These are phyloP conservation scores for Cordyceps cateniannulata DNA, from an alignment of 2,329 filamentous ascomycete species.

Conservation along the genomic window DNA sequence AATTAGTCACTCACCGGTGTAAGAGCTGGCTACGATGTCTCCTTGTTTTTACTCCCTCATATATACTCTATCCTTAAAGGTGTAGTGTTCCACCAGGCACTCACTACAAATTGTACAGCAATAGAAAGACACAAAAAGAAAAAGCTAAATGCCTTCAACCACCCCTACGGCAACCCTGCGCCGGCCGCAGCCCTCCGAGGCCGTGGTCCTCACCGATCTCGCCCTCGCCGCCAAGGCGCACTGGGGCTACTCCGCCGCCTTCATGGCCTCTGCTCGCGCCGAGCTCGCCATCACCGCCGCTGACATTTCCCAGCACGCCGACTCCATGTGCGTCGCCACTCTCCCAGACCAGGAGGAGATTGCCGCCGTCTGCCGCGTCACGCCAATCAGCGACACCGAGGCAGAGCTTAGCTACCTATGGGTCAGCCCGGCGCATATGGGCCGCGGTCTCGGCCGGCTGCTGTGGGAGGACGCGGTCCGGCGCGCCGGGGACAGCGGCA, in stretches of 20 bases:
- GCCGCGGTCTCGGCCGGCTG: not conserved
- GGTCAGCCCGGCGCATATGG: not conserved
- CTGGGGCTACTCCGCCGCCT: constrained; percentile 2
- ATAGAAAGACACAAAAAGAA: not conserved
- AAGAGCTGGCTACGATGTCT: no score
- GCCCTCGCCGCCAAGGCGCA: constrained; percentile 5
- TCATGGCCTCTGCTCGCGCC: not conserved
- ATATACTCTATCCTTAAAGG: not conserved
- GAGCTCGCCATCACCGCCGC: not conserved
- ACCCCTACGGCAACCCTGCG: not conserved
- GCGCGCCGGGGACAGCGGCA: not conserved
- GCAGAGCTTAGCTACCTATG: constrained; percentile 4
- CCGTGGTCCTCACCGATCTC: not conserved
- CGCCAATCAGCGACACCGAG: not conserved
- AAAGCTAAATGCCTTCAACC: not conserved
- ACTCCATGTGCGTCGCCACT: not conserved
- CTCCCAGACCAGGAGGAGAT: not conserved
- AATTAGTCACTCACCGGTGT: not conserved
- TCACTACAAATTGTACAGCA: not conserved
- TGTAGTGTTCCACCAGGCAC: not conserved
- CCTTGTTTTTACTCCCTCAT: no score
- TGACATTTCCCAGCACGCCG: not conserved
- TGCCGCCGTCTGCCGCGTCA: not conserved
- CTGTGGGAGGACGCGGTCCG: constrained; percentile 1
- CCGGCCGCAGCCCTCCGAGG: not conserved